A percentile compares a stretch with the other conserved stretches of the same genome.
phyloP scores from a whole-genome alignment of 2,329 filamentous ascomycete species.

The Paecilomyces sp. region DNA sequence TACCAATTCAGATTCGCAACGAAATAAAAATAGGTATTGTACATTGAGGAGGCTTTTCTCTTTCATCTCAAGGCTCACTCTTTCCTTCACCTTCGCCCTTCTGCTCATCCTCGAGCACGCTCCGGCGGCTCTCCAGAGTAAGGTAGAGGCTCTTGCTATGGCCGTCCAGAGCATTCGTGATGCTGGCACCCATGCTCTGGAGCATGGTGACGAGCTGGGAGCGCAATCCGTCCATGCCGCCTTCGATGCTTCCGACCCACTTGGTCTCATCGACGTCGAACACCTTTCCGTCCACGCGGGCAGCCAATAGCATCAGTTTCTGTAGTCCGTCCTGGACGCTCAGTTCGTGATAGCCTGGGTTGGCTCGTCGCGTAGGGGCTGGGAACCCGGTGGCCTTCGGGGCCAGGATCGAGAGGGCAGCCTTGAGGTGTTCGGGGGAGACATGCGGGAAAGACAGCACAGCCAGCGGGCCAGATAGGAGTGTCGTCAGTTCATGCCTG shows the following conservation, averaged over 20 bases:
- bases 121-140: slow-evolving; percentile 74
- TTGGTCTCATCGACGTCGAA: slow-evolving; percentile 68
- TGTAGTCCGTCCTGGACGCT: slow-evolving; percentile 72
- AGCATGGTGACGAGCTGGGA: slow-evolving; percentile 75
- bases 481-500: slow-evolving; percentile 59
- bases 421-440: slow-evolving; percentile 75
- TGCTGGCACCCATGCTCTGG: slow-evolving; percentile 67
- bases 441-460: slow-evolving; percentile 74
- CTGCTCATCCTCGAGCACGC: slow-evolving; percentile 69
- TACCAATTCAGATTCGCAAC: slow-evolving; percentile 7
- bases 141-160: slow-evolving; percentile 77
- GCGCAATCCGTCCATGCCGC: slow-evolving; percentile 72
- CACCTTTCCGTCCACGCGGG: slow-evolving; percentile 75
- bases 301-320: slow-evolving; percentile 81
- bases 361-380: slow-evolving; percentile 66
- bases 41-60: slow-evolving; percentile 18
- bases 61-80: slow-evolving; percentile 22
- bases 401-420: slow-evolving; percentile 69
- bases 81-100: slow-evolving; percentile 27
- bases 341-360: slow-evolving; percentile 73
- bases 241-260: slow-evolving; percentile 71
- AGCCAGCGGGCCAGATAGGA: slow-evolving; percentile 76
- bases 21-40: slow-evolving; percentile 27
- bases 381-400: slow-evolving; percentile 68
- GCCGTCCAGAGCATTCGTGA: slow-evolving; percentile 74